Percentiles rank a stretch among this genome's conserved stretches.
Evolutionary conservation across 192 early-diverging fungal species (phyloP).

Genomic region (Backusella circina): DNA sequence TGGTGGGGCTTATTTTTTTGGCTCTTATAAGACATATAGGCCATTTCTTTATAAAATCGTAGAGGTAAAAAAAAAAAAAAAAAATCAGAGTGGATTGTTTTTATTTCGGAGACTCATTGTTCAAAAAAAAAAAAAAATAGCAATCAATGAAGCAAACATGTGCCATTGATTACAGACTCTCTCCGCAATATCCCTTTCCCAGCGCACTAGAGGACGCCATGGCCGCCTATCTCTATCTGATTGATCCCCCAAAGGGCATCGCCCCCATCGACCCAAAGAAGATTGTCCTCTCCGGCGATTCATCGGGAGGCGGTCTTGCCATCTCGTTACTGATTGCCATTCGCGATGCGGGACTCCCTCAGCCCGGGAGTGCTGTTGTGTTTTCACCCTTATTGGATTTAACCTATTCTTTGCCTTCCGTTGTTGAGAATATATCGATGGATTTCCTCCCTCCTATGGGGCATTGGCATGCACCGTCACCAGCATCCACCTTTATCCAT

Average conservation of each 20-base stretch:
- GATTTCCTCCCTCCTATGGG: conserved; percentile 45
- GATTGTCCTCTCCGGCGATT: conserved; percentile 65
- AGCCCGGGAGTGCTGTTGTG: conserved; percentile 49
- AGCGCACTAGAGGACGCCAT: conserved; percentile 78
- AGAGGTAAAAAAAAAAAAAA: conserved; percentile 14
- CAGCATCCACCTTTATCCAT: conserved; percentile 19
- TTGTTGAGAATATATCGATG: conserved; percentile 16
- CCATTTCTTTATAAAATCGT: conserved; percentile 42
- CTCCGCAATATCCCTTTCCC: conserved; percentile 79
- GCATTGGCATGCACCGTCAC: conserved; percentile 32
- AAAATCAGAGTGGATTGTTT: neutral
- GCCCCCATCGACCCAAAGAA: conserved; percentile 44
- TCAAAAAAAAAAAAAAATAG: conserved; percentile 2
- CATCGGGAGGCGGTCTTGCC: conserved; percentile 60
- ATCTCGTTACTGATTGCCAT: conserved; percentile 52
- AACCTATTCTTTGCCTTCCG: conserved; percentile 43
- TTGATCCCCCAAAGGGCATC: conserved; percentile 43
- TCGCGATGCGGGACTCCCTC: conserved; percentile 49
- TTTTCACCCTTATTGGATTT: conserved; percentile 67
- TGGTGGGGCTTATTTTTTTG: conserved; percentile 66
- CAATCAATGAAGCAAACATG: conserved; percentile 8
- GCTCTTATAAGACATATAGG: conserved; percentile 38
- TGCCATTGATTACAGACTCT: conserved; percentile 69
- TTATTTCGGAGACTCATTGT: neutral
- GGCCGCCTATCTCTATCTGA: conserved; percentile 66